Conservation (phyloP, 2,329 filamentous ascomycete species). For the Penicillium sp. region DNA sequence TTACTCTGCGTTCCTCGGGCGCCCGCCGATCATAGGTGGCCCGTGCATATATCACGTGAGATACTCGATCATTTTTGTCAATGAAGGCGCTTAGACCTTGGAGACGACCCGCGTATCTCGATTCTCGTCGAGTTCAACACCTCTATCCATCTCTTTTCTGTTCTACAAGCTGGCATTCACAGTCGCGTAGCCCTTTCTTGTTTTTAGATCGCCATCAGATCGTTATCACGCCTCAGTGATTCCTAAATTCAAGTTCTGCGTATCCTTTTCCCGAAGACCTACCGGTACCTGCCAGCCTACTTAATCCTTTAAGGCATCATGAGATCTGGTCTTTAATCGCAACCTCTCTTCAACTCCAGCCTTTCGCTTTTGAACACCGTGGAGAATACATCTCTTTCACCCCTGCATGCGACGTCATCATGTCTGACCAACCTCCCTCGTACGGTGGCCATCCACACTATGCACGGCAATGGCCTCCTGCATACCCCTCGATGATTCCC, state of each 20-base stretch:
- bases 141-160: background rate
- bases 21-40: constrained; percentile 25
- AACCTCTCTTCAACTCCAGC: background rate
- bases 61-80: constrained; percentile 19
- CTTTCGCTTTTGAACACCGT: background rate
- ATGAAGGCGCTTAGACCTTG: constrained; percentile 13
- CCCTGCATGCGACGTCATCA: constrained; percentile 17
- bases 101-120: background rate
- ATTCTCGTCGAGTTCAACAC: background rate
- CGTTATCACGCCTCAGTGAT: background rate
- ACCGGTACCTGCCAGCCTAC: background rate
- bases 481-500: constrained; percentile 23
- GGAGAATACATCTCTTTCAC: background rate
- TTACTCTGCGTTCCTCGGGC: constrained; percentile 32
- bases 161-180: background rate
- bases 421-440: constrained; percentile 43
- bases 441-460: constrained; percentile 35
- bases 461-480: constrained; percentile 32
- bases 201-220: background rate
- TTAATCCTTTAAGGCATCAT: constrained; percentile 9
- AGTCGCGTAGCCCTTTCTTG: background rate
- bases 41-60: constrained; percentile 22
- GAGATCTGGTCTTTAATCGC: constrained; percentile 17
- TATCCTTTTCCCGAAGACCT: background rate
- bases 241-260: background rate